These are phyloP conservation scores for Aspergillus melleus DNA, from an alignment of 2,329 filamentous ascomycete genomes.

Conservation along the genomic window DNA sequence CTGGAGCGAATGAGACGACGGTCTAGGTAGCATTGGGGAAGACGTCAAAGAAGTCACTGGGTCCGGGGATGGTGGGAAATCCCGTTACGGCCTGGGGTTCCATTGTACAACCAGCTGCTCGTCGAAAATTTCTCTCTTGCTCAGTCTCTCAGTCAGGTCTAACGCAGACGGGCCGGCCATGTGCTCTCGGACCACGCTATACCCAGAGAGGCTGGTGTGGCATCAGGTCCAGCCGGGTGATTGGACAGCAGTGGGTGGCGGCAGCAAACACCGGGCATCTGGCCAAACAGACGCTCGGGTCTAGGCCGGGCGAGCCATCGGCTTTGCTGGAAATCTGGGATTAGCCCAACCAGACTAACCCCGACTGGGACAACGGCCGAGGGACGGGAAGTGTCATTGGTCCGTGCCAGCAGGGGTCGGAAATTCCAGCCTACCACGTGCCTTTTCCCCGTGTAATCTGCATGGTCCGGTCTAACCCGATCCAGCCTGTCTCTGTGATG, in stretches of 20 bases:
- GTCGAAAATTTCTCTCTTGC: not conserved
- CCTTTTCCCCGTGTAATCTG: not conserved
- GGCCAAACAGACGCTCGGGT: conserved; percentile 29
- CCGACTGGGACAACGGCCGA: not conserved
- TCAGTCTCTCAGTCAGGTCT: too few species aligned
- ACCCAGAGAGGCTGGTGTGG: too few species aligned
- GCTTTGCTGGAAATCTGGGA: not conserved
- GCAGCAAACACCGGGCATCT: not conserved
- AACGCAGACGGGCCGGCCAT: not conserved
- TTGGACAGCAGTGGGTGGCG: too few species aligned
- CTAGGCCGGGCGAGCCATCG: conserved; percentile 14
- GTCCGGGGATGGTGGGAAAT: not conserved
- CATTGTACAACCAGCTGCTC: not conserved
- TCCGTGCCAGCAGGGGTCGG: conserved; percentile 4
- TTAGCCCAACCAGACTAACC: not conserved
- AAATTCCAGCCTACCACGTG: conserved; percentile 16
- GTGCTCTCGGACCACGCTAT: not conserved
- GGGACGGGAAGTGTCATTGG: not conserved
- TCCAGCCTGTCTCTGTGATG: too few species aligned
- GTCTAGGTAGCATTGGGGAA: not conserved
- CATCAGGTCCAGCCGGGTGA: too few species aligned
- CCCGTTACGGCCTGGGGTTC: not conserved
- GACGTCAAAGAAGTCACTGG: not conserved
- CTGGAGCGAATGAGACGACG: not conserved
- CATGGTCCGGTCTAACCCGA: too few species aligned